Conservation (phyloP, 331 rosid species). For the Pyracantha coccinea region DNA sequence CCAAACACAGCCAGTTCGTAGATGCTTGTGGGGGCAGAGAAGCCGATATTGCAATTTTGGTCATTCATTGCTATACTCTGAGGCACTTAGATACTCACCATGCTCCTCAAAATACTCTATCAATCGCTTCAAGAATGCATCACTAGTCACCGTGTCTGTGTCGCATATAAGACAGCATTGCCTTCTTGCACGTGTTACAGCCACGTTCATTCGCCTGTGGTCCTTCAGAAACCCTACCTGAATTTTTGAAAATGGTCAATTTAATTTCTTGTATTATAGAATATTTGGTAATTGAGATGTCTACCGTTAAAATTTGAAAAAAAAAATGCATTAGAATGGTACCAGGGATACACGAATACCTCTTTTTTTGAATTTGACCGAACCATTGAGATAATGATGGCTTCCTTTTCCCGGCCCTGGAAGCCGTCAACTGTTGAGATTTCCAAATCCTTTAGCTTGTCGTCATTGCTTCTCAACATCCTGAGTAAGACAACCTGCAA, state of each 20-base stretch:
- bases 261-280: background rate
- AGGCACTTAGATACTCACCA: slow-evolving; percentile 85
- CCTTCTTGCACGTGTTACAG: slow-evolving; percentile 91
- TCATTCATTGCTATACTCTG: slow-evolving; percentile 71
- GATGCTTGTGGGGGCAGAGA: slow-evolving; percentile 1
- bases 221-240: slow-evolving; percentile 99
- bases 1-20: slow-evolving; percentile 14
- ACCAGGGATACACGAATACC: slow-evolving; percentile 39
- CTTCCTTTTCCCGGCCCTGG: slow-evolving; percentile 98
- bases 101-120: slow-evolving; percentile 88
- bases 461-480: slow-evolving; percentile 74
- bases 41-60: slow-evolving; percentile 7
- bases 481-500: slow-evolving; percentile 81
- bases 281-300: background rate
- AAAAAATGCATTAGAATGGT: background rate
- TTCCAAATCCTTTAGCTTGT: slow-evolving; percentile 66
- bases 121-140: slow-evolving; percentile 74
- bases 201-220: slow-evolving; percentile 94
- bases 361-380: slow-evolving; percentile 82
- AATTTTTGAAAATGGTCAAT: slow-evolving; percentile 4
- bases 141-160: slow-evolving; percentile 72
- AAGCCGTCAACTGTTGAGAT: slow-evolving; percentile 98
- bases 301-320: background rate
- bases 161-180: slow-evolving; percentile 91
- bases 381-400: slow-evolving; percentile 93